Percentiles rank a stretch among this genome's conserved stretches.
phyloP scores from a whole-genome alignment of 129 eudicot species.

The Escallonia rubra region DNA sequence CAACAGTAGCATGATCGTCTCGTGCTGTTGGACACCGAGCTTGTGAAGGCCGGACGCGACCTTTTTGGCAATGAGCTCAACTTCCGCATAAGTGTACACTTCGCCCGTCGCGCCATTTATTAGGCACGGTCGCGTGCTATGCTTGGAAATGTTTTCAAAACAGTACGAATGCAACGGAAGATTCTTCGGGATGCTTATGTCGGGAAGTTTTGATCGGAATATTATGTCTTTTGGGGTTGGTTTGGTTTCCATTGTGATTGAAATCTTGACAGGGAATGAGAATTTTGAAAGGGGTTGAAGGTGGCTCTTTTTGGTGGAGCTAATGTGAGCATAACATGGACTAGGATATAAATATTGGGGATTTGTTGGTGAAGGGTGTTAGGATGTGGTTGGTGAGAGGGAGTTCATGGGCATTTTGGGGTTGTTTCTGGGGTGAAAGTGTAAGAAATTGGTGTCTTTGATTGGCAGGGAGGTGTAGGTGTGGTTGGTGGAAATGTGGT shows the following conservation, averaged over 20 bases:
- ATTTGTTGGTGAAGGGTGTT: constrained; percentile 21
- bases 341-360: constrained; percentile 26
- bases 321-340: constrained; percentile 10
- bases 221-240: constrained; percentile 40
- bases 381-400: constrained; percentile 31
- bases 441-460: not conserved
- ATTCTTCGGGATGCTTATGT: constrained; percentile 78
- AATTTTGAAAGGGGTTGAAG: constrained; percentile 3
- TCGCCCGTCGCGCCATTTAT: constrained; percentile 64
- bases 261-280: not conserved
- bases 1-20: constrained; percentile 73
- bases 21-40: constrained; percentile 48
- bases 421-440: constrained; percentile 20
- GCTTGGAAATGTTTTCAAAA: constrained; percentile 60
- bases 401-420: constrained; percentile 23
- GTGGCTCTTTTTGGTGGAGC: constrained; percentile 5
- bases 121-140: constrained; percentile 52
- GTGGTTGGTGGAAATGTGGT: constrained; percentile 43
- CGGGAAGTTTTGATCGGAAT: constrained; percentile 86
- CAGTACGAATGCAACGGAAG: constrained; percentile 85
- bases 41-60: constrained; percentile 52
- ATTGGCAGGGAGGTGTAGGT: not conserved
- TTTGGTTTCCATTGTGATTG: constrained; percentile 27
- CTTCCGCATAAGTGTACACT: constrained; percentile 61
- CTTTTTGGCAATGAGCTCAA: constrained; percentile 52